These are phyloP conservation scores for Talaromyces amestolkiae DNA, from an alignment of 2,329 filamentous ascomycete species.

Conservation along the genomic window DNA sequence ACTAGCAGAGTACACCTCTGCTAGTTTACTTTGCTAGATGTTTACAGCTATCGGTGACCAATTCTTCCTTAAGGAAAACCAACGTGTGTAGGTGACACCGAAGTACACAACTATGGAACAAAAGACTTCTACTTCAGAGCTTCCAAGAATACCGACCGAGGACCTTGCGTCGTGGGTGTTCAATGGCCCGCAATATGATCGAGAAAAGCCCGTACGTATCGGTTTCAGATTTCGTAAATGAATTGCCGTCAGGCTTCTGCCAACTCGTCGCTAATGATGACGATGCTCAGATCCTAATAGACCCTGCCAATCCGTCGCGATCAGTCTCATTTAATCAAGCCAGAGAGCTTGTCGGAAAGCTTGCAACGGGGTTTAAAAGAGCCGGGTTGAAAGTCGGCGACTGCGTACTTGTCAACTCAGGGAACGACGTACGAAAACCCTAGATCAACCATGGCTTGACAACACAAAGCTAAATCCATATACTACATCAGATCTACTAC, in stretches of 20 bases:
- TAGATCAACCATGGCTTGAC: background rate
- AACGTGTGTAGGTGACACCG: background rate
- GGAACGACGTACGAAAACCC: background rate
- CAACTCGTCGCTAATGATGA: background rate
- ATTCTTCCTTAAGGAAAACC: background rate
- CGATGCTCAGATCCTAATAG: background rate
- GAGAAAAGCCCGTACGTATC: background rate
- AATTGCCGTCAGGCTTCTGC: background rate
- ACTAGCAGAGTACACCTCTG: background rate
- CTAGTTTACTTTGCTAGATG: background rate
- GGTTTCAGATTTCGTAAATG: background rate
- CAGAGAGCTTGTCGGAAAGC: background rate
- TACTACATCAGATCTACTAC: conserved; percentile 45
- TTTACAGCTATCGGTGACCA: background rate
- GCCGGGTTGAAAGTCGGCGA: background rate
- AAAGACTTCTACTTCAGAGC: background rate
- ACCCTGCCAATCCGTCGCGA: background rate
- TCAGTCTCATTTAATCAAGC: background rate
- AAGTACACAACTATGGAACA: background rate
- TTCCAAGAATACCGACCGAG: background rate
- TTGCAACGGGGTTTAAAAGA: background rate
- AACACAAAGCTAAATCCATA: background rate
- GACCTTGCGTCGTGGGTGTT: background rate
- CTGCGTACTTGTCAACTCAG: background rate
- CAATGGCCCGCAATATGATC: background rate